Evolutionary conservation across 2,329 filamentous ascomycete genomes (phyloP).

Genomic region (Dothistroma septosporum): DNA sequence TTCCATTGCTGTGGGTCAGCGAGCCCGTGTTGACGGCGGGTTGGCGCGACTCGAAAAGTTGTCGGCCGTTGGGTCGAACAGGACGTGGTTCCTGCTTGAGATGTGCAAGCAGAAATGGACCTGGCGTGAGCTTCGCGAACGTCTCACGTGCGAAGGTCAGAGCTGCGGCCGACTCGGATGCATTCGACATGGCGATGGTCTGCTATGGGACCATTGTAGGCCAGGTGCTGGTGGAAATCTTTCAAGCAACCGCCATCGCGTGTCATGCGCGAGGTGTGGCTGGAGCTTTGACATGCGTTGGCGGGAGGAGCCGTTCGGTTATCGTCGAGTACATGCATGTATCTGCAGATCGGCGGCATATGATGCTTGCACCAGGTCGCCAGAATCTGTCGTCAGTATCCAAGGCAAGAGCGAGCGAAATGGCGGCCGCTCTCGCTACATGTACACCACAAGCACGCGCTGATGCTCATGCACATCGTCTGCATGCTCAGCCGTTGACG

Average conservation of each 20-base stretch:
- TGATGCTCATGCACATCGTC: no score
- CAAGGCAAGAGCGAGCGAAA: neutral
- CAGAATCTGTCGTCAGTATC: neutral
- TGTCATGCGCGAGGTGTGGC: neutral
- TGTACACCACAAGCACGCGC: no score
- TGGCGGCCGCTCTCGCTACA: neutral
- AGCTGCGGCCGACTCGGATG: constrained; percentile 16
- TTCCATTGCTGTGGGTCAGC: constrained; percentile 84
- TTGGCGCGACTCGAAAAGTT: constrained; percentile 62
- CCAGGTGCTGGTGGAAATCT: neutral
- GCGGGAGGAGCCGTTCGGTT: neutral
- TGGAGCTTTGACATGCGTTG: neutral
- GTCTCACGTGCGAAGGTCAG: constrained; percentile 60
- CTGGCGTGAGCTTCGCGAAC: constrained; percentile 85
- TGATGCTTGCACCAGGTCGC: neutral
- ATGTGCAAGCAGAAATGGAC: constrained; percentile 84
- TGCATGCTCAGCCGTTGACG: no score
- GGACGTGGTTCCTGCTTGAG: constrained; percentile 63
- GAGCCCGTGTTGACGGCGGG: constrained; percentile 79
- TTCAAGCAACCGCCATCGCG: neutral
- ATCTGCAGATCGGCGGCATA: neutral
- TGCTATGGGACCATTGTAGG: neutral
- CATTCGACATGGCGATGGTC: constrained; percentile 1
- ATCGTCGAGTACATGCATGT: neutral
- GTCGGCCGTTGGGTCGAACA: constrained; percentile 73